Percentiles rank a stretch among this genome's conserved stretches.
Evolutionary conservation across 345 rosid genomes (phyloP).

Genomic region (Arabidopsis suecica): DNA sequence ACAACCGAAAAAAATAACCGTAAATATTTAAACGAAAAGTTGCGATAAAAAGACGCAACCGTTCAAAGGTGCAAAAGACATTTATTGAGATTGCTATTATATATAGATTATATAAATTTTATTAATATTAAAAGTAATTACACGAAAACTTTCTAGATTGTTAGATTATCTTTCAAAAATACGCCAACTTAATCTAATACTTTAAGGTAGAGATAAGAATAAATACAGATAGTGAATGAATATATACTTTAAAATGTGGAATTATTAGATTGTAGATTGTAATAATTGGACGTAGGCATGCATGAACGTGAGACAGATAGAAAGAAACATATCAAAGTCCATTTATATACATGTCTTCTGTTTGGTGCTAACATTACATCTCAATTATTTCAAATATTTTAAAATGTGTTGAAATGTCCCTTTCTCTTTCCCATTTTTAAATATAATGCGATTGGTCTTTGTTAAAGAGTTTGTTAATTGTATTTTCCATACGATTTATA

Average conservation of each 20-base stretch:
- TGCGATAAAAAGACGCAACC: too few relatives aligned
- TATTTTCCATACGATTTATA: not conserved
- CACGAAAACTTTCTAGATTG: not conserved
- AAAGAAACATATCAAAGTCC: slow-evolving; percentile 41
- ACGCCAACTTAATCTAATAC: slow-evolving; percentile 9
- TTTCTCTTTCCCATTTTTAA: slow-evolving; percentile 15
- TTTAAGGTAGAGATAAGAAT: slow-evolving; percentile 6
- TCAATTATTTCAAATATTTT: slow-evolving; percentile 24
- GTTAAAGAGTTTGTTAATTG: not conserved
- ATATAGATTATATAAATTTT: not conserved
- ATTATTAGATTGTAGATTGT: slow-evolving; percentile 30
- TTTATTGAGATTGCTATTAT: too few relatives aligned
- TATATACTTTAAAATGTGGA: not conserved
- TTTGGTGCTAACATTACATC: slow-evolving; percentile 39
- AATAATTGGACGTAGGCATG: slow-evolving; percentile 40
- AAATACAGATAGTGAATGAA: slow-evolving; percentile 11
- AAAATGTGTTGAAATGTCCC: slow-evolving; percentile 36
- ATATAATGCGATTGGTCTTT: not conserved
- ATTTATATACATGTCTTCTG: slow-evolving; percentile 37
- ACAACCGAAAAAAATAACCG: too few relatives aligned
- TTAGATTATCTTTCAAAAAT: slow-evolving; percentile 3
- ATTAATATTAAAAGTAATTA: not conserved
- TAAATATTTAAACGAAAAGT: too few relatives aligned
- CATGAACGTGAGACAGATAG: slow-evolving; percentile 46
- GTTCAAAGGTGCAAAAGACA: too few relatives aligned